These are phyloP conservation scores for Eimeria falciformis DNA, from an alignment of 169 alveolate genomes.

Conservation along the genomic window DNA sequence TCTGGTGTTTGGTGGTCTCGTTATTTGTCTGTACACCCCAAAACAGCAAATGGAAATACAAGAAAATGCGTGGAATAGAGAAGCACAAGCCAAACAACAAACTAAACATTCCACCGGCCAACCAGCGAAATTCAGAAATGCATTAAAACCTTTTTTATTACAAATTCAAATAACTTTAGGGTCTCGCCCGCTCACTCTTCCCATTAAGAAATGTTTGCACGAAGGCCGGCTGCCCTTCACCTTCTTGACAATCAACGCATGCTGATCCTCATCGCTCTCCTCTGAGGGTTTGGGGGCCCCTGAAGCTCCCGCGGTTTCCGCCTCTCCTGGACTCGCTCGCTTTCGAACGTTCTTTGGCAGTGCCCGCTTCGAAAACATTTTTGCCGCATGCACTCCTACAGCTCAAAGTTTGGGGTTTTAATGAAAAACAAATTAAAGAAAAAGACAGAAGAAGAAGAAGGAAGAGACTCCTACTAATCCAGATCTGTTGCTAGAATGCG, in stretches of 20 bases:
- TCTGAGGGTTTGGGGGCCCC: conserved; percentile 51
- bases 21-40: conserved; percentile 37
- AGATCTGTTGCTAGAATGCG: too few relatives aligned
- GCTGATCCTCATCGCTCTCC: conserved; percentile 54
- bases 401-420: neutral
- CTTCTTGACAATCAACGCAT: conserved; percentile 10
- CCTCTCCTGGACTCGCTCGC: too few relatives aligned
- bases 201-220: conserved; percentile 41
- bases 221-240: neutral
- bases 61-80: too few relatives aligned
- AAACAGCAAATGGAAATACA: neutral
- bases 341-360: too few relatives aligned
- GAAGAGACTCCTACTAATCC: too few relatives aligned
- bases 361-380: conserved; percentile 22
- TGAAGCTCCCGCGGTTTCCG: too few relatives aligned
- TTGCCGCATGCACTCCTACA: neutral
- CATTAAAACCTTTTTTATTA: too few relatives aligned
- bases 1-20: neutral
- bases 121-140: too few relatives aligned
- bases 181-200: conserved; percentile 12
- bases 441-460: neutral
- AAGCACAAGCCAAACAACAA: too few relatives aligned
- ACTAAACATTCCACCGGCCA: too few relatives aligned
- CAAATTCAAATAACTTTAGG: too few relatives aligned
- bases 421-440: too few relatives aligned